Percentiles rank a stretch among this genome's conserved stretches.
phyloP scores from a whole-genome alignment of 805 yeast genomes.

The Metschnikowia vanudenii region DNA sequence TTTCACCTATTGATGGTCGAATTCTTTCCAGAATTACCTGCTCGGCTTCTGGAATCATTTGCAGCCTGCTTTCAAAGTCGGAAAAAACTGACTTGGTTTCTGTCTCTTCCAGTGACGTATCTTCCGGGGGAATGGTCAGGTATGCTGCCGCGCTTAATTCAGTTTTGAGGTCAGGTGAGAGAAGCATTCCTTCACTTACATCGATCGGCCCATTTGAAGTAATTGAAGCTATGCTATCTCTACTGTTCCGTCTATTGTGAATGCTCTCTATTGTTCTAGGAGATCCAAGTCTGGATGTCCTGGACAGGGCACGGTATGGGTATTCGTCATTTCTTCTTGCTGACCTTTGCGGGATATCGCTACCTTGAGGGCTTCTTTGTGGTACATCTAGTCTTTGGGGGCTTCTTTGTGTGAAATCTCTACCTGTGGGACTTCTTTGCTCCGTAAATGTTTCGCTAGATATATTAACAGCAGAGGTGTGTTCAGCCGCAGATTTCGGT shows the following conservation, averaged over 20 bases:
- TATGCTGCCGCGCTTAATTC: constrained; percentile 12
- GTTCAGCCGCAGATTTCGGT: neutral
- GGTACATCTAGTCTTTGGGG: no score
- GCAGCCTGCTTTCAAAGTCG: neutral
- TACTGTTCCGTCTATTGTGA: neutral
- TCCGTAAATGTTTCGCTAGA: no score
- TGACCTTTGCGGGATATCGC: constrained; percentile 27
- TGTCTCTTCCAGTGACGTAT: neutral
- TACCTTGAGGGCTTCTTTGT: no score
- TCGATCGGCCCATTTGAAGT: constrained; percentile 17
- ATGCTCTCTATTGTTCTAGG: neutral
- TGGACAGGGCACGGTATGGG: neutral
- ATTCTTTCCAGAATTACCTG: neutral
- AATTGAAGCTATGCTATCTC: constrained; percentile 13
- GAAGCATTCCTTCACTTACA: constrained; percentile 9
- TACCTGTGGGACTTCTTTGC: no score
- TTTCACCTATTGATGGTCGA: neutral
- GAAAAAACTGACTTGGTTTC: neutral
- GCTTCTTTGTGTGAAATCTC: no score
- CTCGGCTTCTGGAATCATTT: neutral
- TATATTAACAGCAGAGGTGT: neutral
- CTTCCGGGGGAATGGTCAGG: neutral
- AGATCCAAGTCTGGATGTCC: neutral
- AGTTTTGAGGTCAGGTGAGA: constrained; percentile 11
- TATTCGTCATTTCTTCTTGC: constrained; percentile 20